Conservation (phyloP, 768 basidiomycete species). For the Trametopsis cervina region DNA sequence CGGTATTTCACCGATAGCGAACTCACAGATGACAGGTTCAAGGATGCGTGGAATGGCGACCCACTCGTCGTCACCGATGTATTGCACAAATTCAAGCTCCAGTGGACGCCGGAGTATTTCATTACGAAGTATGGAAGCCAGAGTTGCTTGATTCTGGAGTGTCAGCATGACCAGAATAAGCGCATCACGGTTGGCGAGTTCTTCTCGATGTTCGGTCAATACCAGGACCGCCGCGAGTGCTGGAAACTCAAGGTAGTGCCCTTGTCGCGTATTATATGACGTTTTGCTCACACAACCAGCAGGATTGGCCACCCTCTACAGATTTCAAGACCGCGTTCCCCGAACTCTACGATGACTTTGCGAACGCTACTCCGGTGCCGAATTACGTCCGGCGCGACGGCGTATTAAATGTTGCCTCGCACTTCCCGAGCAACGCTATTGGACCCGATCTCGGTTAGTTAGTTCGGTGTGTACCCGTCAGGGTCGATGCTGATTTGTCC, state of each 20-base stretch:
- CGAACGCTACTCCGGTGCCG: constrained; percentile 75
- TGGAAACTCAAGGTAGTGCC: constrained; percentile 69
- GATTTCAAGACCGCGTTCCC: constrained; percentile 85
- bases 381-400: constrained; percentile 91
- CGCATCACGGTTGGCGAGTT: constrained; percentile 68
- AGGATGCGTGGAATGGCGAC: constrained; percentile 67
- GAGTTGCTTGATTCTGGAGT: constrained; percentile 71
- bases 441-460: constrained; percentile 71
- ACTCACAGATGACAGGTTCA: constrained; percentile 56
- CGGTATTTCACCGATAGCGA: constrained; percentile 38
- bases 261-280: neutral
- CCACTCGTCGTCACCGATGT: constrained; percentile 75
- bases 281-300: neutral
- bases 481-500: neutral
- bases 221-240: constrained; percentile 46
- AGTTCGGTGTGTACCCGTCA: neutral
- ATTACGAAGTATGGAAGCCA: constrained; percentile 57
- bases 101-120: constrained; percentile 85
- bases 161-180: constrained; percentile 63
- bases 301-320: constrained; percentile 91
- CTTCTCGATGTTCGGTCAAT: constrained; percentile 71
- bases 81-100: constrained; percentile 49
- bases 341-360: constrained; percentile 82
- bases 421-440: constrained; percentile 76
- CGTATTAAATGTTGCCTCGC: constrained; percentile 79